phyloP scores from a whole-genome alignment of 2,329 filamentous ascomycete species.

The Sporothrix variecibatus region DNA sequence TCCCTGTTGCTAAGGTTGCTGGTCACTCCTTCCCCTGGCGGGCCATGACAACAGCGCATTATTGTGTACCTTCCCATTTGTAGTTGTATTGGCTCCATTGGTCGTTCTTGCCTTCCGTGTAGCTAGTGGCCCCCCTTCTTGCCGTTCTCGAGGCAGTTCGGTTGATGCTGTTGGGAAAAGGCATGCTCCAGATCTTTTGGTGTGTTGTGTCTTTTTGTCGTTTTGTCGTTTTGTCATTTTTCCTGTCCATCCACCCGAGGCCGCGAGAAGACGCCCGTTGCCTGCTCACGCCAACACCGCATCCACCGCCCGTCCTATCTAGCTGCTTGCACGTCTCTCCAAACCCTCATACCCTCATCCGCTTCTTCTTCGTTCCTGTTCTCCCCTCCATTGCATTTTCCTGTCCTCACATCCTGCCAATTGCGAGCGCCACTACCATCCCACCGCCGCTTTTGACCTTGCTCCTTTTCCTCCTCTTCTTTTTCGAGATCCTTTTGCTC shows the following conservation, averaged over 20 bases:
- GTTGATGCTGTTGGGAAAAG: slow-evolving; percentile 30
- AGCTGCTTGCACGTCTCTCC: slow-evolving; percentile 37
- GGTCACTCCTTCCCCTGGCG: slow-evolving; percentile 4
- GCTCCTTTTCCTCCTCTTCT: not conserved
- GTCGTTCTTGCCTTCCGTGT: slow-evolving; percentile 18
- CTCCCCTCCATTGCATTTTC: not conserved
- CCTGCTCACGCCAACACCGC: slow-evolving; percentile 6
- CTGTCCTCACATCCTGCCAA: slow-evolving; percentile 11
- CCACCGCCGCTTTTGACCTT: not conserved
- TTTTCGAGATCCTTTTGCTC: not conserved
- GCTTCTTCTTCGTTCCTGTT: not conserved
- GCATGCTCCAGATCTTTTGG: slow-evolving; percentile 15
- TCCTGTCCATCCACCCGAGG: slow-evolving; percentile 27
- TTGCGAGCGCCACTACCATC: slow-evolving; percentile 9
- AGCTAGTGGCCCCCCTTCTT: not conserved
- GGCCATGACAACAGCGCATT: slow-evolving; percentile 13
- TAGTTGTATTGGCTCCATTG: not conserved
- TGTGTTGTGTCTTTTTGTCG: not conserved
- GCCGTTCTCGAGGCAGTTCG: not conserved
- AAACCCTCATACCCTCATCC: slow-evolving; percentile 24
- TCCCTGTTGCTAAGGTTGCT: not conserved
- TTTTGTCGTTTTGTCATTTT: not conserved
- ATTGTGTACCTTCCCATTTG: slow-evolving; percentile 17
- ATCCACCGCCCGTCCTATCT: not conserved
- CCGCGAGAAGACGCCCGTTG: slow-evolving; percentile 6